These are phyloP conservation scores for Orbilia brochopaga DNA, from an alignment of 2,329 filamentous ascomycete species.

Conservation along the genomic window DNA sequence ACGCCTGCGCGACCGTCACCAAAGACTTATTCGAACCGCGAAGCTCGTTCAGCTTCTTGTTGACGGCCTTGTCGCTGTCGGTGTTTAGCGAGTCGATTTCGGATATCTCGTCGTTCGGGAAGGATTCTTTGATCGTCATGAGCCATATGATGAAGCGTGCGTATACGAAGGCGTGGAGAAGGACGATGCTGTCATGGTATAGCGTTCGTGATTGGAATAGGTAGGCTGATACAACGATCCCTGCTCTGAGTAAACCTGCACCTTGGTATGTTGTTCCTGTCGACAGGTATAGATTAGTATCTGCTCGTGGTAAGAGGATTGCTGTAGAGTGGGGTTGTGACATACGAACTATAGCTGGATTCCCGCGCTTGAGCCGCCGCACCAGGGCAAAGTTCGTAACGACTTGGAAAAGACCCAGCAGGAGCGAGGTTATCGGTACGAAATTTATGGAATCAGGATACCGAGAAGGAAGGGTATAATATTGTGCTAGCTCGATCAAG, in stretches of 20 bases:
- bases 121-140: slow-evolving; percentile 17
- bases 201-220: slow-evolving; percentile 23
- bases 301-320: too few species aligned
- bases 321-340: not conserved
- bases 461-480: slow-evolving; percentile 28
- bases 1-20: slow-evolving; percentile 11
- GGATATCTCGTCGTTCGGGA: slow-evolving; percentile 14
- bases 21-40: slow-evolving; percentile 26
- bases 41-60: slow-evolving; percentile 13
- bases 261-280: slow-evolving; percentile 28
- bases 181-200: slow-evolving; percentile 23
- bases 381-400: slow-evolving; percentile 30
- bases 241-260: slow-evolving; percentile 20
- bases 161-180: slow-evolving; percentile 30
- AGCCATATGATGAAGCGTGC: slow-evolving; percentile 29
- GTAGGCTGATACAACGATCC: slow-evolving; percentile 12
- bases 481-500: slow-evolving; percentile 21
- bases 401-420: slow-evolving; percentile 24
- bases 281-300: too few species aligned
- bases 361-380: slow-evolving; percentile 26
- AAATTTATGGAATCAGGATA: slow-evolving; percentile 5
- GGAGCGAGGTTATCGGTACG: slow-evolving; percentile 12
- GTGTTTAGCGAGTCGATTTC: slow-evolving; percentile 23
- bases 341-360: slow-evolving; percentile 28
- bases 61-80: slow-evolving; percentile 13